Percentiles rank a stretch among this genome's conserved stretches.
These are phyloP conservation scores for Misopates orontium DNA, from an alignment of 257 asterid species.

Conservation along the genomic window DNA sequence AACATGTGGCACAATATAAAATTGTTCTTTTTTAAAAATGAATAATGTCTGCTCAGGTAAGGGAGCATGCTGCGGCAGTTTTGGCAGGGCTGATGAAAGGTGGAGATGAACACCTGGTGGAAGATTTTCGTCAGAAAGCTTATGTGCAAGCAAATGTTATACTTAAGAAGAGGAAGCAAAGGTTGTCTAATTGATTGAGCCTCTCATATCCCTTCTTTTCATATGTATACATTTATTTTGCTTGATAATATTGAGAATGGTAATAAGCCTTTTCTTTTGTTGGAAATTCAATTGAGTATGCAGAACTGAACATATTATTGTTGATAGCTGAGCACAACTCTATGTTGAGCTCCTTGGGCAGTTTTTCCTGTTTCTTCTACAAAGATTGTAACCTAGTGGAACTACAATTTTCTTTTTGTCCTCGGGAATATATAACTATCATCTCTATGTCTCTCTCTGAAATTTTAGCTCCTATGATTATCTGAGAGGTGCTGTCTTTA, in stretches of 20 bases:
- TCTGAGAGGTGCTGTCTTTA: background rate
- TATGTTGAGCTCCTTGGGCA: background rate
- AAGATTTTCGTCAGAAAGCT: slow-evolving; percentile 84
- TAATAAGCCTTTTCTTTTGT: background rate
- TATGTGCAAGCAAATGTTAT: slow-evolving; percentile 65
- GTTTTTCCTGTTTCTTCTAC: background rate
- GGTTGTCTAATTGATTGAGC: slow-evolving; percentile 42
- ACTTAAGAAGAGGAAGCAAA: slow-evolving; percentile 66
- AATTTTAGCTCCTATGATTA: background rate
- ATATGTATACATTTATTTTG: background rate
- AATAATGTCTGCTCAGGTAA: slow-evolving; percentile 51
- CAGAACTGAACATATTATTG: background rate
- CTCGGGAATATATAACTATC: slow-evolving; percentile 3
- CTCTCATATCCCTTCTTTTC: slow-evolving; percentile 21
- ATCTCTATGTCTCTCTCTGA: slow-evolving; percentile 1
- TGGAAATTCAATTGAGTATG: background rate
- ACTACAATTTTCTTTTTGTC: background rate
- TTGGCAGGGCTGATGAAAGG: slow-evolving; percentile 97
- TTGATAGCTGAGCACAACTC: background rate
- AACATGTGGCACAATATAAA: background rate
- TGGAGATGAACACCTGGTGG: slow-evolving; percentile 68
- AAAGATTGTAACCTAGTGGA: background rate
- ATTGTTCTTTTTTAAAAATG: slow-evolving; percentile 14
- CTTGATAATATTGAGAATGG: slow-evolving; percentile 3
- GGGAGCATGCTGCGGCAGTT: slow-evolving; percentile 99